Percentiles rank a stretch among this genome's conserved stretches.
Evolutionary conservation across 768 basidiomycete species (phyloP).

Genomic region (Russula ochroleuca): DNA sequence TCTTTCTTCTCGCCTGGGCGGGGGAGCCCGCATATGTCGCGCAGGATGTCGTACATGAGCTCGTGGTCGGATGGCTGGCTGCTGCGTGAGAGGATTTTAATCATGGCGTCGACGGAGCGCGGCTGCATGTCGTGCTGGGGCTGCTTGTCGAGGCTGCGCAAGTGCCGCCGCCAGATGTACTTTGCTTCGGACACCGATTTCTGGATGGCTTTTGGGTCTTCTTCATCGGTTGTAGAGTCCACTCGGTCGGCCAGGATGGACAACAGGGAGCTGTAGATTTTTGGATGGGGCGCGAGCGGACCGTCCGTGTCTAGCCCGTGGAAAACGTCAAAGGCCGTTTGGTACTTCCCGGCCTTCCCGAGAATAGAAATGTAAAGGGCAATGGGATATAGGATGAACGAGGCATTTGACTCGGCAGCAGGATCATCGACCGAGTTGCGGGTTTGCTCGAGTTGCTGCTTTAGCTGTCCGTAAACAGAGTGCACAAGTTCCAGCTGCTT

Average conservation of each 20-base stretch:
- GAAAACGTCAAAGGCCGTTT: slow-evolving; percentile 73
- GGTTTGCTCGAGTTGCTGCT: slow-evolving; percentile 47
- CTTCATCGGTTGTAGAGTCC: slow-evolving; percentile 20
- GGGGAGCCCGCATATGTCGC: slow-evolving; percentile 59
- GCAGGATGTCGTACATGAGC: slow-evolving; percentile 61
- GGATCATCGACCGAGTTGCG: slow-evolving; percentile 45
- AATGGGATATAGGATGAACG: slow-evolving; percentile 38
- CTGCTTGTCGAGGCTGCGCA: slow-evolving; percentile 47
- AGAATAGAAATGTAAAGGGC: slow-evolving; percentile 65
- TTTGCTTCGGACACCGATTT: slow-evolving; percentile 50
- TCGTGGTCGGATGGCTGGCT: slow-evolving; percentile 49
- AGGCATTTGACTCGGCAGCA: slow-evolving; percentile 37
- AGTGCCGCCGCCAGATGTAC: slow-evolving; percentile 64
- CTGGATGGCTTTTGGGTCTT: slow-evolving; percentile 20
- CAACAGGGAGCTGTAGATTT: slow-evolving; percentile 65
- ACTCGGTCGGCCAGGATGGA: slow-evolving; percentile 40
- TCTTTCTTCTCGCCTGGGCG: slow-evolving; percentile 43
- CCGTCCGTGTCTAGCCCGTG: slow-evolving; percentile 62
- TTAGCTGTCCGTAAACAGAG: slow-evolving; percentile 55
- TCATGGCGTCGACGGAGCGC: slow-evolving; percentile 46
- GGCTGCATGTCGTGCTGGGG: slow-evolving; percentile 51
- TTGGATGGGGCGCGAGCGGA: slow-evolving; percentile 53
- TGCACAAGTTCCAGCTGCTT: slow-evolving; percentile 62
- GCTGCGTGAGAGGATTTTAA: slow-evolving; percentile 55
- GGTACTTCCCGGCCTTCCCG: slow-evolving; percentile 52